These are phyloP conservation scores for Primulina eburnea DNA, from an alignment of 257 asterid species.

Conservation along the genomic window DNA sequence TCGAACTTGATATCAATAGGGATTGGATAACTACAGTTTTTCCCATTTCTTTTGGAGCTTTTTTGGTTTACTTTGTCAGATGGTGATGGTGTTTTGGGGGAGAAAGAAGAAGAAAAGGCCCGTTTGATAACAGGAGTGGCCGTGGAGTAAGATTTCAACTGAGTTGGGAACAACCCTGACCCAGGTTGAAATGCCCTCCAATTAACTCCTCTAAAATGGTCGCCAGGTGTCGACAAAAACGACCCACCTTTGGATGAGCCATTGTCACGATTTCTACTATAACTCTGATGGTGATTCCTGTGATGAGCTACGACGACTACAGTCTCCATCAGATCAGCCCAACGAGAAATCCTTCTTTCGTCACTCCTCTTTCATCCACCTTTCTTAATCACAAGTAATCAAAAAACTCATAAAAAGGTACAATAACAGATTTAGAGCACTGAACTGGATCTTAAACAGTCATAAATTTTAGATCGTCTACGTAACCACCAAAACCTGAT, in stretches of 20 bases:
- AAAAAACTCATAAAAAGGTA: too few species aligned
- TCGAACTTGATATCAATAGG: slow-evolving; percentile 45
- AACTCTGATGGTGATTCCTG: slow-evolving; percentile 49
- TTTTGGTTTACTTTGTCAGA: slow-evolving; percentile 29
- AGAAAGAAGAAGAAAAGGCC: slow-evolving; percentile 22
- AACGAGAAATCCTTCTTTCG: background rate
- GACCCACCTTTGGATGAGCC: slow-evolving; percentile 36
- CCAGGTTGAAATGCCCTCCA: slow-evolving; percentile 63
- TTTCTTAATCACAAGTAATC: slow-evolving; percentile 1
- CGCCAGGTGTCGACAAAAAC: slow-evolving; percentile 35
- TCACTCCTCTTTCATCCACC: background rate
- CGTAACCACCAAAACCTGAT: slow-evolving; percentile 43
- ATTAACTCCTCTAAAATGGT: slow-evolving; percentile 41
- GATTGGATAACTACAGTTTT: slow-evolving; percentile 39
- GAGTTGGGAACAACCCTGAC: slow-evolving; percentile 61
- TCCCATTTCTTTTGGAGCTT: slow-evolving; percentile 31
- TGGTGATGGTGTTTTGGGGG: slow-evolving; percentile 44
- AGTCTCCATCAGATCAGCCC: slow-evolving; percentile 48
- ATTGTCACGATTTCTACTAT: slow-evolving; percentile 30
- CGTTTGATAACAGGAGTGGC: slow-evolving; percentile 34
- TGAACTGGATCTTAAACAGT: slow-evolving; percentile 9
- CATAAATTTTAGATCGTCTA: slow-evolving; percentile 39
- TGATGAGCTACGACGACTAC: slow-evolving; percentile 54
- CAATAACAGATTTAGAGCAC: background rate
- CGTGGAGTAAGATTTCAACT: slow-evolving; percentile 31